These are phyloP conservation scores for Corinectria fuckeliana DNA, from an alignment of 2,329 filamentous ascomycete species.

Conservation along the genomic window DNA sequence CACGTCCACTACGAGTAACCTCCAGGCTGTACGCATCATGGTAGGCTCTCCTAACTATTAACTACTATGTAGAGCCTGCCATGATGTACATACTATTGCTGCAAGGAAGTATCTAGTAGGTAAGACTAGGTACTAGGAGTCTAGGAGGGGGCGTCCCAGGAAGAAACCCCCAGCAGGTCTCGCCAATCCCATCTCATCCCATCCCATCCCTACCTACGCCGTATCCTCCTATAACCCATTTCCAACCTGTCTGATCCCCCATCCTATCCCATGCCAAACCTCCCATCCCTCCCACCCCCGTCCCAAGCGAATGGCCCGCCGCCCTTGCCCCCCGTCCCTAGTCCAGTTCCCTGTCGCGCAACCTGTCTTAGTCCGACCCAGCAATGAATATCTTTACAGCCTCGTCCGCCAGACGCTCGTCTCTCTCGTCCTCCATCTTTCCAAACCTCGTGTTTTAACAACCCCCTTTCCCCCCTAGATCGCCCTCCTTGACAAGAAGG, in stretches of 20 bases:
- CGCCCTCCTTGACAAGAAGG: constrained; percentile 33
- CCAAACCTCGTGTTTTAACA: constrained; percentile 1
- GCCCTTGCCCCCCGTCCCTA: neutral
- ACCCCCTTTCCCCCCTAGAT: constrained; percentile 27
- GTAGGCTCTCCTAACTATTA: neutral
- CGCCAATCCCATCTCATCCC: constrained; percentile 37
- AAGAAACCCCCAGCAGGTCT: constrained; percentile 18
- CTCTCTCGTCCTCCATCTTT: neutral
- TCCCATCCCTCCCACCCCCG: too few relatives aligned
- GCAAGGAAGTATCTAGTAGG: too few relatives aligned
- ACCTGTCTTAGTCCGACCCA: constrained; percentile 17
- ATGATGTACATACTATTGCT: neutral
- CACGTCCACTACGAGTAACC: too few relatives aligned
- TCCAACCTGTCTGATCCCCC: constrained; percentile 8
- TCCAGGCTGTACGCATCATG: neutral
- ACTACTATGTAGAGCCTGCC: too few relatives aligned
- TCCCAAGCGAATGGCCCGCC: constrained; percentile 29
- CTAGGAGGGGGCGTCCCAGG: neutral
- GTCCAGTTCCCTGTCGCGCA: constrained; percentile 28
- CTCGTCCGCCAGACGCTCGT: constrained; percentile 16
- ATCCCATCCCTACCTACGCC: constrained; percentile 7
- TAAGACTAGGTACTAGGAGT: neutral
- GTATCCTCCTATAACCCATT: neutral
- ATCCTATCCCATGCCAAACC: neutral
- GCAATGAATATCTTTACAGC: constrained; percentile 23